Percentiles rank a stretch among this genome's conserved stretches.
These are phyloP conservation scores for Phytophthora kernoviae DNA, from an alignment of 352 stramenopile genomes.

Conservation along the genomic window DNA sequence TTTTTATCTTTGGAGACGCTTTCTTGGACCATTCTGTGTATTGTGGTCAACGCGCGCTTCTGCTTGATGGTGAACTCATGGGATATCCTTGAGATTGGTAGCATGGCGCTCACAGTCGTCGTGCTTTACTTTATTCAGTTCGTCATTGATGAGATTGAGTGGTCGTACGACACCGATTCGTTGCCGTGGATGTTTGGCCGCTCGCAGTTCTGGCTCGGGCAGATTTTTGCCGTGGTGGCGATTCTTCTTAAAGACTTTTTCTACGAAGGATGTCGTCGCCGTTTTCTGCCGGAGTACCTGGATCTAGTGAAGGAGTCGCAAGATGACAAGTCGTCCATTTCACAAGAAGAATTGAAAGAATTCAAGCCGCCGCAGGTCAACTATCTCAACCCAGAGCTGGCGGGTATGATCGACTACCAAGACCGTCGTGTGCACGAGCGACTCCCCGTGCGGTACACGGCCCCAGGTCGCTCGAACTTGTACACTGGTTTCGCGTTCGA, in stretches of 20 bases:
- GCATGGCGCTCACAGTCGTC: slow-evolving; percentile 60
- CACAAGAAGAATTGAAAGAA: slow-evolving; percentile 46
- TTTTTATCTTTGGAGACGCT: slow-evolving; percentile 68
- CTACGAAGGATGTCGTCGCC: slow-evolving; percentile 66
- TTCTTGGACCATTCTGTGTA: slow-evolving; percentile 78
- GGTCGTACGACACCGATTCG: slow-evolving; percentile 77
- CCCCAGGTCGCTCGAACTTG: slow-evolving; percentile 41
- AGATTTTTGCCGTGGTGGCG: slow-evolving; percentile 68
- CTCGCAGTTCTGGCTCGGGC: slow-evolving; percentile 73
- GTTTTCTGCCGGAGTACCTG: slow-evolving; percentile 70
- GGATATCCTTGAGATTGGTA: slow-evolving; percentile 64
- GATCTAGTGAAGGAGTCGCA: slow-evolving; percentile 74
- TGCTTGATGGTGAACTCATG: slow-evolving; percentile 84
- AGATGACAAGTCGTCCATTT: slow-evolving; percentile 32
- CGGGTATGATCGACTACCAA: slow-evolving; percentile 81
- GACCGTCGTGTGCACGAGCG: slow-evolving; percentile 69
- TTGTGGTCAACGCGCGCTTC: slow-evolving; percentile 80
- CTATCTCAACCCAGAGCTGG: slow-evolving; percentile 69
- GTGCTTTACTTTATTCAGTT: slow-evolving; percentile 73
- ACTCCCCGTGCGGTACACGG: slow-evolving; percentile 47
- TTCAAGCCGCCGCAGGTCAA: slow-evolving; percentile 57
- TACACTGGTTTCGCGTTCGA: slow-evolving; percentile 89
- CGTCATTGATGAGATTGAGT: slow-evolving; percentile 67
- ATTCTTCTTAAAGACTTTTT: slow-evolving; percentile 77
- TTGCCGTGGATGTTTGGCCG: slow-evolving; percentile 81